Evolutionary conservation across 805 yeast species (phyloP).

Genomic region (Candida endomychidarum): DNA sequence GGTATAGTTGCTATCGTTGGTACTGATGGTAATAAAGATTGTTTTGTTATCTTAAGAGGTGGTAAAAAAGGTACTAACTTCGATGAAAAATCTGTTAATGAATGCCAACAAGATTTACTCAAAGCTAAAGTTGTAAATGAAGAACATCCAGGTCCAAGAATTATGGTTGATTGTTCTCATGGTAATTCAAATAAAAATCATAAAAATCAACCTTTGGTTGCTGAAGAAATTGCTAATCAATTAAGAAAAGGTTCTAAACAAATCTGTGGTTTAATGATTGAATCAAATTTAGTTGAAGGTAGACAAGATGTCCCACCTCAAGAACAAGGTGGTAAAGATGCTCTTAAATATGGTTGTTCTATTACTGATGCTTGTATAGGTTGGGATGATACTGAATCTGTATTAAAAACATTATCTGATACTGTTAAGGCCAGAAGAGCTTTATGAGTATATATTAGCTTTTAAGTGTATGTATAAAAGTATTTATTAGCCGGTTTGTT

Average conservation of each 20-base stretch:
- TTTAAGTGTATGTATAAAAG: conserved; percentile 2
- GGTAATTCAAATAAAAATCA: conserved; percentile 94
- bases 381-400: conserved; percentile 83
- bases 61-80: conserved; percentile 93
- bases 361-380: conserved; percentile 96
- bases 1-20: conserved; percentile 96
- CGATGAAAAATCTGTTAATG: conserved; percentile 75
- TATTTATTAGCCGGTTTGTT: too few species aligned
- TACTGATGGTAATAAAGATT: conserved; percentile 91
- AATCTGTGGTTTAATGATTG: conserved; percentile 94
- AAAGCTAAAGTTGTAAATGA: conserved; percentile 29
- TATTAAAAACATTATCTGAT: conserved; percentile 73
- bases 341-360: conserved; percentile 87
- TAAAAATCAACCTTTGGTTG: conserved; percentile 94
- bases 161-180: conserved; percentile 98
- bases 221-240: conserved; percentile 77
- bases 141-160: conserved; percentile 46
- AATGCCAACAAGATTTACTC: conserved; percentile 64
- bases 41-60: conserved; percentile 94
- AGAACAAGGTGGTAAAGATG: conserved; percentile 46
- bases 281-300: conserved; percentile 88
- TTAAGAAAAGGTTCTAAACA: conserved; percentile 74
- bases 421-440: conserved; percentile 84
- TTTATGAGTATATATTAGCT: too few species aligned
- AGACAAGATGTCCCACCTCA: conserved; percentile 73